Percentiles rank a stretch among this genome's conserved stretches.
Conservation (phyloP, 805 yeast species). For the Candida insectalens region DNA sequence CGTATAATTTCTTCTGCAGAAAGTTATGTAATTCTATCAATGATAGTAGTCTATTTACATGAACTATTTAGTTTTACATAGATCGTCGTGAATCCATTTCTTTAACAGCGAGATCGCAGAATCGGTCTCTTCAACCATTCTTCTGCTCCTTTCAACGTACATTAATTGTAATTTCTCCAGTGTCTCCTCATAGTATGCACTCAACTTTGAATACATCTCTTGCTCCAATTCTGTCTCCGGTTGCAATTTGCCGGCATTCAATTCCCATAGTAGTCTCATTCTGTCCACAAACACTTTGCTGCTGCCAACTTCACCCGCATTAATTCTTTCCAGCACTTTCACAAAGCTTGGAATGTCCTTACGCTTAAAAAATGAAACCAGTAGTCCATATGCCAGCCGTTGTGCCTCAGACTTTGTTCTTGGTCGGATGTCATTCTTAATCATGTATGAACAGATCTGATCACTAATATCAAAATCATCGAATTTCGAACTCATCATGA, state of each 20-base stretch:
- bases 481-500: constrained; percentile 6
- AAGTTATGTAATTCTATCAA: neutral
- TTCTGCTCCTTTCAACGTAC: too few relatives aligned
- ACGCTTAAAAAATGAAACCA: constrained; percentile 8
- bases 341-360: constrained; percentile 9
- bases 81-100: constrained; percentile 13
- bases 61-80: neutral
- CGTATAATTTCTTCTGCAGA: too few relatives aligned
- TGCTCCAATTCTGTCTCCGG: neutral
- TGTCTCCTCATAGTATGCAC: neutral
- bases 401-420: constrained; percentile 6
- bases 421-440: constrained; percentile 5
- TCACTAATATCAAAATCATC: constrained; percentile 7
- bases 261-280: neutral
- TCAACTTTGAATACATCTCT: neutral
- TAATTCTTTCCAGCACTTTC: constrained; percentile 9
- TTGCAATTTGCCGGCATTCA: neutral
- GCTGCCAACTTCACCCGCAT: constrained; percentile 4
- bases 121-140: too few relatives aligned
- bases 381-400: constrained; percentile 8
- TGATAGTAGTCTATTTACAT: neutral
- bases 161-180: neutral
- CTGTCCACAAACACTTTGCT: neutral
- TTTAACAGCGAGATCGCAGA: too few relatives aligned
- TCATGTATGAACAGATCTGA: constrained; percentile 7